Evolutionary conservation across 208 protist species (phyloP).

Genomic region (Leishmania major): DNA sequence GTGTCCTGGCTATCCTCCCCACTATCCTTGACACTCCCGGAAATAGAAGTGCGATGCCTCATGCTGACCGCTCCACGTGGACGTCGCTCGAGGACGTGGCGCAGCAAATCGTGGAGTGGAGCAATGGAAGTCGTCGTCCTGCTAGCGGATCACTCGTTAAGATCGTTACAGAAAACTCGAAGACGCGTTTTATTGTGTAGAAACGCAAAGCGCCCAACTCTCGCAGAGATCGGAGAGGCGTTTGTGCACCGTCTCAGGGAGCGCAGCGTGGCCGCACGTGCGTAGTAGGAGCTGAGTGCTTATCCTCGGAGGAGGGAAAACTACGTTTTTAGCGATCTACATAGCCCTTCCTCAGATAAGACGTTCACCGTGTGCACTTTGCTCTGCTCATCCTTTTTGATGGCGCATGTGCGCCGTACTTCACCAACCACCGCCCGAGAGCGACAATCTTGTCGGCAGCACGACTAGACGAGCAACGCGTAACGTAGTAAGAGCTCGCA

Average conservation of each 20-base stretch:
- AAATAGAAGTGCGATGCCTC: conserved; percentile 71
- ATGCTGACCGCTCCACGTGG: conserved; percentile 56
- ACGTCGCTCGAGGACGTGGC: conserved; percentile 49
- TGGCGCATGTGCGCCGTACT: background rate
- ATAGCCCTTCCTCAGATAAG: background rate
- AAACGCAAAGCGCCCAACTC: background rate
- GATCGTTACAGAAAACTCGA: conserved; percentile 19
- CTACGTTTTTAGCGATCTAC: background rate
- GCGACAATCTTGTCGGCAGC: background rate
- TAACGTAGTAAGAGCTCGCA: background rate
- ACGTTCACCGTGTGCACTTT: background rate
- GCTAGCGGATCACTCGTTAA: conserved; percentile 44
- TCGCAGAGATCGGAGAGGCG: background rate
- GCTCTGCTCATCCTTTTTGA: background rate
- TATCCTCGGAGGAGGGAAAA: background rate
- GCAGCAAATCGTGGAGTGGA: conserved; percentile 50
- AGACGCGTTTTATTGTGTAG: conserved; percentile 22
- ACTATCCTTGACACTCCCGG: conserved; percentile 64
- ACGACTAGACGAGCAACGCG: background rate
- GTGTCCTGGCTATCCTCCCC: conserved; percentile 73
- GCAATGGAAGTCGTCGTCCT: conserved; percentile 29
- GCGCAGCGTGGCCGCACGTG: too few relatives aligned
- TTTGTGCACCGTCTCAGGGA: background rate
- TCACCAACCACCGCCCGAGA: background rate
- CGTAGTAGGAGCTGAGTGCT: background rate